Evolutionary conservation across 2,329 filamentous ascomycete species (phyloP), one percentile per base, ranked within the genome.

Genomic region (Didymellaceae sp.): DNA sequence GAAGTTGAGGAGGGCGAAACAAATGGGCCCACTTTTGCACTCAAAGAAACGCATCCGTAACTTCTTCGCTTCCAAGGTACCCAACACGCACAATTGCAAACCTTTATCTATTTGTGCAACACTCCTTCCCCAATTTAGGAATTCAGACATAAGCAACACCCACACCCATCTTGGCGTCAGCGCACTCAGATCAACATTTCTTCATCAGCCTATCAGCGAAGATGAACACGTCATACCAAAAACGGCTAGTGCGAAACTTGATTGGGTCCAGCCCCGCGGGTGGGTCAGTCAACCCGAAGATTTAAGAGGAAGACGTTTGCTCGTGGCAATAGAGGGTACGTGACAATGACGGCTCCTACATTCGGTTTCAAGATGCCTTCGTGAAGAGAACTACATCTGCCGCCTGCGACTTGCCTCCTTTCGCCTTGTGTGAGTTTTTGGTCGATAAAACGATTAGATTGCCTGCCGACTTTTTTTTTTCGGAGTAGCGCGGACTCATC

Each of bases 251-350:
- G 40, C 34, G 8, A 10, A 21, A 45, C 44, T 52, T 45, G 21
- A 58, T 62, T 63, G 55, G n/a, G 61, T 35, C 54, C 48, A 63
- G 64, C 61, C 66, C 65, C 66, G 58, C 64, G 13, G 35, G 52
- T 53, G 52, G 45, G 56, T 58, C 46, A 21, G 39, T 37, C 45
- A 46, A 40, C 45, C 45, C 38, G 52, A 62, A 52, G 46, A 54
- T 62, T 62, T 61, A 66, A 68, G 57, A 56, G 35, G 33, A 52
- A 42, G 30, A 48, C 54, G 45, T 52, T 30, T 43, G 26, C 56
- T 43, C 35, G 55, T 59, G 49, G 48, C 52, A 21, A 56, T 26
- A n/a, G 6, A 31, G 33, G 17, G 28, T 31, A 48, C 50, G 52
- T 55, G 48, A 55, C 40, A 16, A 68, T 66, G 62, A 61, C 48